phyloP scores from a whole-genome alignment of 2,329 filamentous ascomycete species.

The Penicillium griseofulvum region DNA sequence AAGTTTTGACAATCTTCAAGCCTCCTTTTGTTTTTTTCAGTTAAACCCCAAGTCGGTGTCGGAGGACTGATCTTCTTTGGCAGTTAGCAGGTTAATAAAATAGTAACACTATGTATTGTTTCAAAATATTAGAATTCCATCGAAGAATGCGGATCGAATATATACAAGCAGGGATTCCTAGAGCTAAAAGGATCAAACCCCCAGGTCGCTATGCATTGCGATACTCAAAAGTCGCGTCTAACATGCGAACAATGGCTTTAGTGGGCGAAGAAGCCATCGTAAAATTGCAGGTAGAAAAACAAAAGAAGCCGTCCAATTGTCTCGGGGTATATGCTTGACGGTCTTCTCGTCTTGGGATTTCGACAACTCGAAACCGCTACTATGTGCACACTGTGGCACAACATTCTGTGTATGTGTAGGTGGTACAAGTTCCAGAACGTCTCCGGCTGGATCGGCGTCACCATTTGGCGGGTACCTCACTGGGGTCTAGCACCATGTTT shows the following conservation, averaged over 20 bases:
- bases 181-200: neutral
- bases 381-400: neutral
- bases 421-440: neutral
- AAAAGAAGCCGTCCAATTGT: neutral
- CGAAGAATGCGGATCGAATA: neutral
- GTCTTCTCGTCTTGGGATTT: neutral
- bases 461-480: neutral
- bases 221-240: neutral
- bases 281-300: neutral
- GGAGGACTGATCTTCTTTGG: no score
- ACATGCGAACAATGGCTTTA: neutral
- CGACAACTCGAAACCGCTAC: neutral
- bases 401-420: neutral
- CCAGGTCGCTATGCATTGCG: neutral
- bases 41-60: no score
- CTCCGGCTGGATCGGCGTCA: neutral
- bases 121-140: neutral
- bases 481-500: neutral
- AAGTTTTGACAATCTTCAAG: no score
- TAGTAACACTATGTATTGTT: neutral
- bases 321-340: neutral
- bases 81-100: no score
- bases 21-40: no score
- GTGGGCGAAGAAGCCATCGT: neutral
- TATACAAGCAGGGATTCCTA: neutral